These are phyloP conservation scores for Strobilomyces dryophilus DNA, from an alignment of 768 basidiomycete genomes.

Conservation along the genomic window DNA sequence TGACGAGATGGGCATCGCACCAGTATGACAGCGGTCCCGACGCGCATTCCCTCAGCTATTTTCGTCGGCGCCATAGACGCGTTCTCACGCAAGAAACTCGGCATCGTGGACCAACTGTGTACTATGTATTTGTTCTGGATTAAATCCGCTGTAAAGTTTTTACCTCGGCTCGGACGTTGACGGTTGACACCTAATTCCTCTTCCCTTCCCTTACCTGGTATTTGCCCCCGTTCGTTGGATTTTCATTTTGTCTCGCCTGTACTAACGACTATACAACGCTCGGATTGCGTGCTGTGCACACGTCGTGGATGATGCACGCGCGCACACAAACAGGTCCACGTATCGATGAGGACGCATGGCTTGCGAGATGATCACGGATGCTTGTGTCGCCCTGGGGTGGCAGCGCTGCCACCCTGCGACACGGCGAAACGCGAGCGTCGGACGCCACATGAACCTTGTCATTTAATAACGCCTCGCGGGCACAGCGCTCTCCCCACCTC, in stretches of 20 bases:
- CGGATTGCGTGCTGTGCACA: constrained; percentile 10
- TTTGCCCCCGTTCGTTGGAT: constrained; percentile 5
- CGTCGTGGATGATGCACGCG: neutral
- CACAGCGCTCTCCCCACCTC: constrained; percentile 9
- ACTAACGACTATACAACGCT: neutral
- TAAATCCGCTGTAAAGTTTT: constrained; percentile 19
- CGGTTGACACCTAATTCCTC: neutral
- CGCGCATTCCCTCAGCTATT: neutral
- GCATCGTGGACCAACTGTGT: constrained; percentile 6
- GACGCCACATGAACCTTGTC: constrained; percentile 30
- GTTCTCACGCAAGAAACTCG: neutral
- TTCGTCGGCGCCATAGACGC: neutral
- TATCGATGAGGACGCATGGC: constrained; percentile 6
- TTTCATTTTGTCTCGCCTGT: constrained; percentile 11
- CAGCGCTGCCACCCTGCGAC: neutral
- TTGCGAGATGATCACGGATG: constrained; percentile 8
- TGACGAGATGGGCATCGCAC: constrained; percentile 7
- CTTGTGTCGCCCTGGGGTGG: constrained; percentile 14
- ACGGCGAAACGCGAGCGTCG: constrained; percentile 19
- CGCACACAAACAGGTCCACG: neutral
- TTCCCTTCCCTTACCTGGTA: constrained; percentile 7
- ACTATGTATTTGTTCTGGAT: constrained; percentile 19
- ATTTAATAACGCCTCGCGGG: constrained; percentile 15
- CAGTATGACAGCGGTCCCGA: constrained; percentile 6
- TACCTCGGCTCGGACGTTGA: constrained; percentile 2